A percentile compares a stretch with the other conserved stretches of the same genome.
These are phyloP conservation scores for Epichloe coenophiala DNA, from an alignment of 2,329 filamentous ascomycete species.

Conservation along the genomic window DNA sequence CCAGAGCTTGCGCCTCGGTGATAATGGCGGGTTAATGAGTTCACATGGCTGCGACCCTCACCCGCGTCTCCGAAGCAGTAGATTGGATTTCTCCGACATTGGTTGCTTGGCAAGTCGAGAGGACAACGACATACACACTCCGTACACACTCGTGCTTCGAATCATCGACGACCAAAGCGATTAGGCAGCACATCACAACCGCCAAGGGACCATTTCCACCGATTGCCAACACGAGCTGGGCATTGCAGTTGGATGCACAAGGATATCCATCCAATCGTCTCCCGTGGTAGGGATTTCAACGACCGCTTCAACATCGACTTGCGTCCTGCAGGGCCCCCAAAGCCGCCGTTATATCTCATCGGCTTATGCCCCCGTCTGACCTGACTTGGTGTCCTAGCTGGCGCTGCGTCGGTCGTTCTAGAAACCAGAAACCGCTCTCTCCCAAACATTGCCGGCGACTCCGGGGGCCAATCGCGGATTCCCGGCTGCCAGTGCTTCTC, in stretches of 20 bases:
- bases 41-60: neutral
- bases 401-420: neutral
- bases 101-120: neutral
- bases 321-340: neutral
- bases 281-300: neutral
- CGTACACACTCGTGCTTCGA: neutral
- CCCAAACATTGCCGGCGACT: slow-evolving; percentile 18
- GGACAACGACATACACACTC: neutral
- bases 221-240: neutral
- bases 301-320: neutral
- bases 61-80: neutral
- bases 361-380: neutral
- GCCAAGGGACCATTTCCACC: neutral
- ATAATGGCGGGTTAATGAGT: neutral
- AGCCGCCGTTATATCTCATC: neutral
- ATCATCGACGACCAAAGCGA: no score
- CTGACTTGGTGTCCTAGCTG: neutral
- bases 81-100: neutral
- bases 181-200: neutral
- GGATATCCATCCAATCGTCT: neutral
- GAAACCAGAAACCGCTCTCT: neutral
- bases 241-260: neutral
- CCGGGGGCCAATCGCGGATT: slow-evolving; percentile 20
- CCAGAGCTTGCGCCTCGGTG: neutral
- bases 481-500: slow-evolving; percentile 15